Base-by-base conservation (phyloP, 306 rosid genomes). In the Pyrus communis region DNA sequence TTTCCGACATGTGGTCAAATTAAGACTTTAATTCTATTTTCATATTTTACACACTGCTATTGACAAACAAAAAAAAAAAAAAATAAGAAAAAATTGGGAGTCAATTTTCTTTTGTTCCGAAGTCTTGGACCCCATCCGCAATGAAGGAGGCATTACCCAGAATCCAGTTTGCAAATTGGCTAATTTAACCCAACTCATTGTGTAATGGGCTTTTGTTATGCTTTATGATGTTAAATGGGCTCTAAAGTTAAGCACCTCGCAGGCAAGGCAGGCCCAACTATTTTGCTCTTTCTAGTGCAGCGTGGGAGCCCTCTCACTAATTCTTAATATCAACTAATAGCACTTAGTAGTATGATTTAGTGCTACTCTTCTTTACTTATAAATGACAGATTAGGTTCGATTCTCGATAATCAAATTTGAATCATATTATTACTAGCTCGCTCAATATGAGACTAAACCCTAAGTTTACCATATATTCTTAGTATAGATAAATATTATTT, bases 291-390 rank as follows among this genome's bases (percentile, higher is more conserved):
- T 4, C 2, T 49, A 3, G 55, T 49, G 55, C 55, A 19, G 9
- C 9, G 55, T 49, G 55, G 8, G 54, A 49, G 54, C 19, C 54
- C 54, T 14, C 15, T 46, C 19, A 46, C 54, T 46, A 7, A 40
- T 40, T 9, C 45, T 4, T 15, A 49, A 15, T 49, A 49, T 49
- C 54, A 49, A 49, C 19, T 0, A 4, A 15, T 0, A 4, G 43
- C 0, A 40, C 0, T 13, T 14, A 14, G 1, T 13, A 46, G 0
- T 14, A 0, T 0, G 2, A 0, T 46, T 0, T 0, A 46, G 1
- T 46, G 0, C 0, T 4, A 14, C 14, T 46, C 0, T 1, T 46
- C 0, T 49, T 49, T 2, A 5, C 0, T 49, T 15, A 3, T 46
- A 14, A 46, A 2, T 46, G 0, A 46, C 0, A 1, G 0, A 0